Conservation (phyloP, 345 rosid genomes). For the Hirschfeldia incana region DNA sequence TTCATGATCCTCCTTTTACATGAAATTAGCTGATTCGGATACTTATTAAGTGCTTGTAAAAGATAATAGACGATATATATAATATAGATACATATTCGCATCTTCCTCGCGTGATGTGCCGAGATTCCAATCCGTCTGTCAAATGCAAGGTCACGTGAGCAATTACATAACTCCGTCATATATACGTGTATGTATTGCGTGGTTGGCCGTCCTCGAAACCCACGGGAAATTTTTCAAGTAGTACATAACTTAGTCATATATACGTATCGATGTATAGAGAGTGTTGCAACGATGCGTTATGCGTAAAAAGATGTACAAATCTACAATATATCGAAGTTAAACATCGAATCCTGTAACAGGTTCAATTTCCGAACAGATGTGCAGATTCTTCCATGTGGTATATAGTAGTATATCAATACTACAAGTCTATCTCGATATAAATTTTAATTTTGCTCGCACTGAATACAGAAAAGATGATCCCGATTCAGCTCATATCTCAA, state of each 20-base stretch:
- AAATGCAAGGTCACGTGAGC: slow-evolving; percentile 31
- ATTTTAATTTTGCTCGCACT: background rate
- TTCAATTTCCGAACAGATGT: slow-evolving; percentile 20
- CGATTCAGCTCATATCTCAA: slow-evolving; percentile 1
- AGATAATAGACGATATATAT: background rate
- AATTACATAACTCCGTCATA: background rate
- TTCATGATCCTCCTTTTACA: background rate
- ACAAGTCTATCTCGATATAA: background rate
- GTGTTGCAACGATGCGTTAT: background rate
- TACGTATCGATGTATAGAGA: background rate
- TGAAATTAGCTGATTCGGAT: background rate
- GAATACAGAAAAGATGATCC: slow-evolving; percentile 1
- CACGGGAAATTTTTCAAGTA: background rate
- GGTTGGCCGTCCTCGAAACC: background rate
- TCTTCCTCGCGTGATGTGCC: slow-evolving; percentile 31
- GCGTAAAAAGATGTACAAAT: slow-evolving; percentile 16
- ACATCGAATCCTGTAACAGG: slow-evolving; percentile 20
- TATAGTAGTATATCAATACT: background rate
- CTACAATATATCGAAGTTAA: background rate
- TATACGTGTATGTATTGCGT: background rate
- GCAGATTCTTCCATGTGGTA: slow-evolving; percentile 17
- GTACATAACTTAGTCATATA: background rate
- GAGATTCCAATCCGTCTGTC: slow-evolving; percentile 33
- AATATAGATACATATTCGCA: slow-evolving; percentile 8
- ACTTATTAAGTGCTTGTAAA: background rate